These are phyloP conservation scores for Diaporthe sp. DNA, from an alignment of 2,329 filamentous ascomycete genomes.

Conservation along the genomic window DNA sequence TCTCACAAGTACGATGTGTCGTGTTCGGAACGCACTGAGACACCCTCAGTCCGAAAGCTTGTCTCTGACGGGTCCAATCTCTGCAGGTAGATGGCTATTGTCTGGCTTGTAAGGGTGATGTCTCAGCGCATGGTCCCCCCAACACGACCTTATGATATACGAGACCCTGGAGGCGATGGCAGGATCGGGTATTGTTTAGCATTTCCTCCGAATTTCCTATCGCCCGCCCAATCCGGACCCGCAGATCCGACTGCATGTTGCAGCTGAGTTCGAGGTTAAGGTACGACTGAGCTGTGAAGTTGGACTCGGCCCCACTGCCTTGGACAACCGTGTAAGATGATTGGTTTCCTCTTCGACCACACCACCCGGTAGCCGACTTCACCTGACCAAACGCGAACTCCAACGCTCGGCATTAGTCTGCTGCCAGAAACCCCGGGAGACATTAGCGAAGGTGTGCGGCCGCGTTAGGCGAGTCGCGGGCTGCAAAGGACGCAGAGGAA, in stretches of 20 bases:
- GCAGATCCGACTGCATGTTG: background rate
- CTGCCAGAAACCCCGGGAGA: background rate
- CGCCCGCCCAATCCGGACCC: background rate
- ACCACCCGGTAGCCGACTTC: background rate
- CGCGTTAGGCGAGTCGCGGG: slow-evolving; percentile 5
- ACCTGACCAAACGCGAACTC: slow-evolving; percentile 1
- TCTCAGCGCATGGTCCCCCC: slow-evolving; percentile 18
- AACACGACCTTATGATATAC: slow-evolving; percentile 11
- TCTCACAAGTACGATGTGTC: slow-evolving; percentile 2
- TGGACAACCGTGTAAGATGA: slow-evolving; percentile 26
- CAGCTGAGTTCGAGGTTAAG: slow-evolving; percentile 1
- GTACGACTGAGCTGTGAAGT: slow-evolving; percentile 8
- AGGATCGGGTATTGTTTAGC: background rate
- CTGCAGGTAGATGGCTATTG: slow-evolving; percentile 23
- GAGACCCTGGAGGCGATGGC: background rate
- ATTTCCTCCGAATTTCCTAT: slow-evolving; percentile 1
- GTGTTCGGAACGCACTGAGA: slow-evolving; percentile 22
- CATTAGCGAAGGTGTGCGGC: slow-evolving; percentile 5
- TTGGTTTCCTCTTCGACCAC: slow-evolving; percentile 1
- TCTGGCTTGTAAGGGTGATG: slow-evolving; percentile 16
- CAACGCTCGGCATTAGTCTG: background rate
- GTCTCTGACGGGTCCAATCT: slow-evolving; percentile 20
- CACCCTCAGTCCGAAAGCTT: slow-evolving; percentile 2
- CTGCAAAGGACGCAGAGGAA: background rate
- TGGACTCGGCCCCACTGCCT: background rate